These are phyloP conservation scores for Apophysomyces variabilis DNA, from an alignment of 371 early-diverging fungal genomes.

Conservation along the genomic window DNA sequence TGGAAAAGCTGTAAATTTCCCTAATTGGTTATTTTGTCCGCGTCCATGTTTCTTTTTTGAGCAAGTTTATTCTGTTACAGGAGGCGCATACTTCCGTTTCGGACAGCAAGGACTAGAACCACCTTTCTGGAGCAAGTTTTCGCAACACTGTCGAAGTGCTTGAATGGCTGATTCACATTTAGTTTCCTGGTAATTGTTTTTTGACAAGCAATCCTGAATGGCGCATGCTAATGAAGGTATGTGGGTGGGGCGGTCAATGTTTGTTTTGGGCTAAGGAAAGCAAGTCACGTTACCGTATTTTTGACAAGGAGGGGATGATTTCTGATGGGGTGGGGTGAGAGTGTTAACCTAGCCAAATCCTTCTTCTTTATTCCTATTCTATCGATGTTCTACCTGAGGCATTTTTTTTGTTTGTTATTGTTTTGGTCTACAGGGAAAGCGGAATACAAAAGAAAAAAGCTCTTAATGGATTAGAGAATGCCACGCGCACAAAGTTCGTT, in stretches of 20 bases:
- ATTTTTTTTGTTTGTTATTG: too few relatives aligned
- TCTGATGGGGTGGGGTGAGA: neutral
- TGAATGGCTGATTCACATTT: conserved; percentile 62
- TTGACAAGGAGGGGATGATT: conserved; percentile 31
- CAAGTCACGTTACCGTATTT: conserved; percentile 34
- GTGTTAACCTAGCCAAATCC: too few relatives aligned
- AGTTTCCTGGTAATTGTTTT: conserved; percentile 69
- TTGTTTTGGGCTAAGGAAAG: neutral
- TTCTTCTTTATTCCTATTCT: too few relatives aligned
- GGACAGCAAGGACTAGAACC: conserved; percentile 72
- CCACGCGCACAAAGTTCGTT: too few relatives aligned
- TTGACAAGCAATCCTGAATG: conserved; percentile 71
- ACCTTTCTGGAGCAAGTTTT: conserved; percentile 54
- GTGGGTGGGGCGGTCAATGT: neutral
- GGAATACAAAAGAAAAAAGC: too few relatives aligned
- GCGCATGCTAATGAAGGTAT: conserved; percentile 56
- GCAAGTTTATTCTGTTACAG: too few relatives aligned
- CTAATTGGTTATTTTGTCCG: too few relatives aligned
- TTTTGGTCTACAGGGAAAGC: too few relatives aligned
- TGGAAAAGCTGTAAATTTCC: too few relatives aligned
- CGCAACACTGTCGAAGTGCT: conserved; percentile 67
- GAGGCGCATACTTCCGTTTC: conserved; percentile 41
- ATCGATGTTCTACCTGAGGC: too few relatives aligned
- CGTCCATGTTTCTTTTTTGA: too few relatives aligned
- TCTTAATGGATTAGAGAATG: too few relatives aligned